Percentiles rank a stretch among this genome's conserved stretches.
Evolutionary conservation across 106 monocot genomes (phyloP).

Genomic region (Alisma plantagoaquatica): DNA sequence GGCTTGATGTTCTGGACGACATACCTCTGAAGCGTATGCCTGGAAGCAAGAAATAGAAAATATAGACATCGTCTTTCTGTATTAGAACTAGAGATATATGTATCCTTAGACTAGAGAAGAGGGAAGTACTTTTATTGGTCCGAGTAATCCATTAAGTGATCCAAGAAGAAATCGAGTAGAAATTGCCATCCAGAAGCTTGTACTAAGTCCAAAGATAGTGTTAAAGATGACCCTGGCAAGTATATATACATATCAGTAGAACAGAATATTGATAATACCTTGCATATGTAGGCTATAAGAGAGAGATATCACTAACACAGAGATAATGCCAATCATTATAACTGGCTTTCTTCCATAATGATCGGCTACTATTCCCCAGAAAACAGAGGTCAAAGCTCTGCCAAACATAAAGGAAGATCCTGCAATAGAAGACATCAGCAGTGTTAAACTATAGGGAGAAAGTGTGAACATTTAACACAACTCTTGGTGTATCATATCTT

Average conservation of each 20-base stretch:
- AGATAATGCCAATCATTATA: conserved; percentile 43
- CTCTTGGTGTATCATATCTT: not conserved
- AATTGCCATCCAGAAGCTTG: conserved; percentile 79
- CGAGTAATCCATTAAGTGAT: conserved; percentile 67
- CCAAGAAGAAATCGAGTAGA: conserved; percentile 70
- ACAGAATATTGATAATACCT: too few species aligned
- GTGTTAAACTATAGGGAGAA: not conserved
- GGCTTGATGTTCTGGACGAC: conserved; percentile 49
- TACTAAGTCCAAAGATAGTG: conserved; percentile 69
- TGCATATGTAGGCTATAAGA: too few species aligned
- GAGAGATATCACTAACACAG: conserved; percentile 37
- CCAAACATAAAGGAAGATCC: conserved; percentile 82
- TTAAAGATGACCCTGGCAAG: conserved; percentile 83
- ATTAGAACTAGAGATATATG: not conserved
- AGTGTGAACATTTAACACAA: not conserved
- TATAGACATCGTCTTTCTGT: not conserved
- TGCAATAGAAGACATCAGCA: conserved; percentile 4
- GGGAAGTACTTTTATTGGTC: conserved; percentile 42
- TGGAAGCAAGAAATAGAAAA: conserved; percentile 1
- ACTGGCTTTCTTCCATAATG: conserved; percentile 76
- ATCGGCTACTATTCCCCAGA: conserved; percentile 72
- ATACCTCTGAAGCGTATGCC: conserved; percentile 68
- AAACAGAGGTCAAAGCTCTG: conserved; percentile 59
- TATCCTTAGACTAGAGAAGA: not conserved
- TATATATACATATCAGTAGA: too few species aligned